These are phyloP conservation scores for Monosporozyma aquatica DNA, from an alignment of 805 yeast genomes.

Conservation along the genomic window DNA sequence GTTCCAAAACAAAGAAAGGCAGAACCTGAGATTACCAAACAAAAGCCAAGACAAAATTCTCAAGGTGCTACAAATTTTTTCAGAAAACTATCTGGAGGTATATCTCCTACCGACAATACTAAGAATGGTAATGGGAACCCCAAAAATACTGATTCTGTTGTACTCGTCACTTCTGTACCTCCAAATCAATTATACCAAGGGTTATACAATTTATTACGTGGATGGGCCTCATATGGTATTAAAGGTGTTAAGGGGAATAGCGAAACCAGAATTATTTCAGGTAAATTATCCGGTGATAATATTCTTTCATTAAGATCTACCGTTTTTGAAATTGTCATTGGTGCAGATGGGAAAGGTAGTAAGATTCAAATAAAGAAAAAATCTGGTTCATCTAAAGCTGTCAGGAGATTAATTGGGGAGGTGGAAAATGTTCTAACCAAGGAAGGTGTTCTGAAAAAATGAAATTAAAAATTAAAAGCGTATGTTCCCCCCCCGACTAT, in stretches of 20 bases:
- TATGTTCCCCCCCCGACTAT: no score
- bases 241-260: constrained; percentile 43
- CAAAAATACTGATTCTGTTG: constrained; percentile 2
- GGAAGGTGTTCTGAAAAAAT: constrained; percentile 40
- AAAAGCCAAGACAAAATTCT: constrained; percentile 6
- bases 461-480: no score
- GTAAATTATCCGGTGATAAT: constrained; percentile 53
- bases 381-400: constrained; percentile 57
- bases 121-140: background rate
- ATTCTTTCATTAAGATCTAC: constrained; percentile 55
- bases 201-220: constrained; percentile 47
- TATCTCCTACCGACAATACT: constrained; percentile 1
- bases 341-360: constrained; percentile 39
- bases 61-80: constrained; percentile 25
- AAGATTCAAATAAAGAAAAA: constrained; percentile 50
- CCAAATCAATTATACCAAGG: constrained; percentile 55
- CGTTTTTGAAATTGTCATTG: constrained; percentile 47
- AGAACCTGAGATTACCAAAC: constrained; percentile 6
- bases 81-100: constrained; percentile 28
- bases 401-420: constrained; percentile 50
- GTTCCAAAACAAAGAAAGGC: constrained; percentile 11
- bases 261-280: constrained; percentile 41
- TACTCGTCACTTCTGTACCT: constrained; percentile 27
- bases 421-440: constrained; percentile 55
- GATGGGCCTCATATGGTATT: constrained; percentile 68